Percentiles rank a stretch among this genome's conserved stretches.
Evolutionary conservation across 2,329 filamentous ascomycete genomes (phyloP).

Genomic region (Ophiostoma montium): DNA sequence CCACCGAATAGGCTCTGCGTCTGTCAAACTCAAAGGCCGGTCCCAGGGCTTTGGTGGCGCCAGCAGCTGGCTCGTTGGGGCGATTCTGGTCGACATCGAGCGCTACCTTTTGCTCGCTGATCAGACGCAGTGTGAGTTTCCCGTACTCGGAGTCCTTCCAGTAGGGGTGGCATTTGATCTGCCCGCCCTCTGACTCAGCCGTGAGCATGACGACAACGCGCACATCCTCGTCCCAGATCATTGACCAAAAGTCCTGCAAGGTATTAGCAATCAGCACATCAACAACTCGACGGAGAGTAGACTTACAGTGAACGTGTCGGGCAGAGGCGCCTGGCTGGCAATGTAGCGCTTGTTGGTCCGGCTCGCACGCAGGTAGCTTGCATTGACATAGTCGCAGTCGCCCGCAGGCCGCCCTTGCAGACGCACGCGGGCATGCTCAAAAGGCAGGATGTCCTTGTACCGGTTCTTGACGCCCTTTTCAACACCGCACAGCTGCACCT

Average conservation of each 20-base stretch:
- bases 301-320: constrained; percentile 76
- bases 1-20: not conserved
- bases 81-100: constrained; percentile 44
- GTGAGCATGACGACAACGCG: constrained; percentile 94
- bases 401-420: constrained; percentile 53
- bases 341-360: constrained; percentile 88
- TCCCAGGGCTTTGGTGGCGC: constrained; percentile 23
- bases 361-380: constrained; percentile 67
- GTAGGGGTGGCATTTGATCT: constrained; percentile 89
- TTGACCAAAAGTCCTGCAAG: constrained; percentile 73
- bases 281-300: not conserved
- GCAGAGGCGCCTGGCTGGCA: constrained; percentile 84
- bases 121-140: constrained; percentile 53
- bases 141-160: constrained; percentile 76
- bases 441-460: constrained; percentile 96
- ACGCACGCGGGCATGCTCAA: constrained; percentile 81
- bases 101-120: constrained; percentile 73
- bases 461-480: constrained; percentile 92
- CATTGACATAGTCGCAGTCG: constrained; percentile 88
- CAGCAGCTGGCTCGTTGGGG: not conserved
- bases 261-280: not conserved
- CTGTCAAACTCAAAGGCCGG: constrained; percentile 23
- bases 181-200: constrained; percentile 82
- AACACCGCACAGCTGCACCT: constrained; percentile 69
- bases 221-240: constrained; percentile 93